A percentile compares a stretch with the other conserved stretches of the same genome.
These are phyloP conservation scores for Fusarium sp. DNA, from an alignment of 2,329 filamentous ascomycete species.

Conservation along the genomic window DNA sequence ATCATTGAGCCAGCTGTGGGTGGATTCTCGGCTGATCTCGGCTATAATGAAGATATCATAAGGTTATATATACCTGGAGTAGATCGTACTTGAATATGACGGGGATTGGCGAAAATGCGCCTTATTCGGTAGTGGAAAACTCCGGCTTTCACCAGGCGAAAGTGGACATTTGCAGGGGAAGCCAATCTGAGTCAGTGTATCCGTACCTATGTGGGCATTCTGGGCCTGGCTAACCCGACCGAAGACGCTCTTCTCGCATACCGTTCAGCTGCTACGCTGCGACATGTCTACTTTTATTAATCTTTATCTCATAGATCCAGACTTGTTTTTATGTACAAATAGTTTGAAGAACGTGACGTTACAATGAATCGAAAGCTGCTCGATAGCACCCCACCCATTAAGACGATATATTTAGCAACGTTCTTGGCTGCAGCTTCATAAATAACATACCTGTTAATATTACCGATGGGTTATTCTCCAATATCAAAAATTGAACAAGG, in stretches of 20 bases:
- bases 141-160: not conserved
- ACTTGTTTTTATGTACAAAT: too few relatives aligned
- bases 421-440: too few relatives aligned
- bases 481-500: not conserved
- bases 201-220: not conserved
- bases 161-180: not conserved
- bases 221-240: too few relatives aligned
- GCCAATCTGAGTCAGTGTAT: not conserved
- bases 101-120: not conserved
- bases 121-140: not conserved
- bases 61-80: not conserved
- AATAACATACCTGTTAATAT: not conserved
- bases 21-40: not conserved
- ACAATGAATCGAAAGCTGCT: too few relatives aligned
- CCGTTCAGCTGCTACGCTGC: too few relatives aligned
- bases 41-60: not conserved
- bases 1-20: not conserved
- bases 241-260: not conserved
- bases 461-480: fast-evolving
- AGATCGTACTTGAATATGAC: not conserved
- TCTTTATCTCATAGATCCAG: not conserved
- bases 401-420: not conserved
- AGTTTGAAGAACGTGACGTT: too few relatives aligned
- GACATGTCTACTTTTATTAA: too few relatives aligned
- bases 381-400: not conserved